Evolutionary conservation across 192 early-diverging fungal species (phyloP), one percentile per base, ranked within the genome.

Genomic region (Backusella macrospora): DNA sequence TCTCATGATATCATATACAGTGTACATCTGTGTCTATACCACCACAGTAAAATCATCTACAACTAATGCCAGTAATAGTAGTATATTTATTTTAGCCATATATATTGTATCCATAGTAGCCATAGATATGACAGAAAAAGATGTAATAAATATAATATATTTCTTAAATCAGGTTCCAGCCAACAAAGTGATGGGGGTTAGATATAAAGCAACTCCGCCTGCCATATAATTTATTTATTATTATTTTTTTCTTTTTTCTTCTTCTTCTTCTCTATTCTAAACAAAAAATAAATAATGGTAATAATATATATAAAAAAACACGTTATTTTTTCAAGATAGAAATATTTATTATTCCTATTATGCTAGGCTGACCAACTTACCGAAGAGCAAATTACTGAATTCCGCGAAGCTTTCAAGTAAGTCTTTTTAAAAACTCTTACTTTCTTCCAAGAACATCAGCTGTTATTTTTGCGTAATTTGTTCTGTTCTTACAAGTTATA

Each of bases 351-450:
- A 12, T 37, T 43, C 14, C 16, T 42, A 29, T 18, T 18, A 34
- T 2, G 2, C 29, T 67, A 94, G 92, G 91, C 91, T 79, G 94
- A 96, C 82, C 92, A 91, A 87, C 83, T 96, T 44, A 93, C 92
- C 65, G 93, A 96, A 81, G 90, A 90, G 74, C 92, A 96, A 86
- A 93, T 95, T 75, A 88, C 89, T 68, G 94, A 96, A 73, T 90
- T 89, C 83, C 91, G 90, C 78, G 91, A 94, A 83, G 92, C 88
- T 39, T 92, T 90, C 85, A 80, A 83, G 73, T 79, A 89, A 70
- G 83, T 89, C 78, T 86, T 87, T 73, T 39, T 59, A 46, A 47
- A 34, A 40, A 55, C 18, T 9, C 6, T 2, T 8, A n/a, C n/a
- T n/a, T n/a, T n/a, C n/a, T n/a, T 34, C 29, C 29, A 34, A n/a